Conservation (phyloP, 1,284 basidiomycete species). For the Papiliotrema fonsecae region DNA sequence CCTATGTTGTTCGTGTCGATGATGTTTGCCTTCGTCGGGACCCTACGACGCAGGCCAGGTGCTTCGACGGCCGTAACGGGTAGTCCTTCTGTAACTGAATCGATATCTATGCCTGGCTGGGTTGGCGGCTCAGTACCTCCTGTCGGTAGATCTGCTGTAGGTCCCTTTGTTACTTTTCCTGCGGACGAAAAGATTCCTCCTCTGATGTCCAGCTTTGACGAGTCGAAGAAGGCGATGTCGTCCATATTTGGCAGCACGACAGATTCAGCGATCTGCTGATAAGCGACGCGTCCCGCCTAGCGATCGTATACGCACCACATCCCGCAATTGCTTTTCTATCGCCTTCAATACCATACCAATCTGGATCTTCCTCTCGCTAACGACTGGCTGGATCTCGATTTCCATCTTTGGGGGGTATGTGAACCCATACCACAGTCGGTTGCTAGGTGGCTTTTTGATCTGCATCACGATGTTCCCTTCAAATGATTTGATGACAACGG, state of each 20-base stretch:
- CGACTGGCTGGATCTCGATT: conserved; percentile 83
- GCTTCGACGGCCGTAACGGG: conserved; percentile 18
- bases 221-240: conserved; percentile 93
- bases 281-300: background rate
- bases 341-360: conserved; percentile 73
- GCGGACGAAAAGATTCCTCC: conserved; percentile 90
- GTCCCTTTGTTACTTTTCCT: conserved; percentile 33
- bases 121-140: conserved; percentile 9
- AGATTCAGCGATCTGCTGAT: conserved; percentile 76
- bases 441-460: conserved; percentile 92
- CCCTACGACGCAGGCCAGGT: conserved; percentile 13
- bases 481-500: conserved; percentile 74
- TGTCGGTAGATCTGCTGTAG: conserved; percentile 3
- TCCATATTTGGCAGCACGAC: conserved; percentile 97
- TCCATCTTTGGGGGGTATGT: conserved; percentile 87
- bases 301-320: conserved; percentile 55
- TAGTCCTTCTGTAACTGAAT: conserved; percentile 19
- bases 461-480: conserved; percentile 87
- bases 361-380: conserved; percentile 62
- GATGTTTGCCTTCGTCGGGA: conserved; percentile 15
- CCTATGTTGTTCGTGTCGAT: conserved; percentile 2
- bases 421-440: conserved; percentile 96
- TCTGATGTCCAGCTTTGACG: conserved; percentile 58
- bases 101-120: conserved; percentile 7
- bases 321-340: conserved; percentile 81